These are phyloP conservation scores for Arachnomyces sp. DNA, from an alignment of 2,329 filamentous ascomycete species.

Conservation along the genomic window DNA sequence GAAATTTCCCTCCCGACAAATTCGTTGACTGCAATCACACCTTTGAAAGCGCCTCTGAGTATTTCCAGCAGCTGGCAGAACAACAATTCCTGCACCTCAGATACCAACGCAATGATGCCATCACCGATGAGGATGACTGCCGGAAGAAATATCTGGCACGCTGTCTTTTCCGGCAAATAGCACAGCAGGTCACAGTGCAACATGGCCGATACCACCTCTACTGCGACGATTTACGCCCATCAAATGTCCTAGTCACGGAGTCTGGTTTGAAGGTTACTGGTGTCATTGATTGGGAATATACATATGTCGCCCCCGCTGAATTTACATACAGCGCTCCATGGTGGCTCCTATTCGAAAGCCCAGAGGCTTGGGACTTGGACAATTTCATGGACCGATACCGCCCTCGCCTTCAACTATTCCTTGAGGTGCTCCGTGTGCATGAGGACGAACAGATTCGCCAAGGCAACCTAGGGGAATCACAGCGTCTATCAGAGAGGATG, in stretches of 20 bases:
- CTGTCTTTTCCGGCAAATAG: constrained; percentile 32
- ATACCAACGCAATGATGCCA: constrained; percentile 35
- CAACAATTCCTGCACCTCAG: constrained; percentile 20
- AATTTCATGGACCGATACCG: constrained; percentile 7
- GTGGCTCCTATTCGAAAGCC: constrained; percentile 11
- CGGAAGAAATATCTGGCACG: constrained; percentile 37
- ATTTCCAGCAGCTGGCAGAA: constrained; percentile 5
- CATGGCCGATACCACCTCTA: constrained; percentile 22
- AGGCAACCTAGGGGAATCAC: constrained; percentile 6
- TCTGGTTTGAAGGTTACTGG: constrained; percentile 2
- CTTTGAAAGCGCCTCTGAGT: constrained; percentile 3
- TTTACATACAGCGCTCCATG: constrained; percentile 7
- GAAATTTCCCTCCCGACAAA: constrained; percentile 7
- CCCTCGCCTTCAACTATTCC: constrained; percentile 3
- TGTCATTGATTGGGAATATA: constrained; percentile 23
- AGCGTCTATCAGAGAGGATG: constrained; percentile 12
- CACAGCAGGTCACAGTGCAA: constrained; percentile 8
- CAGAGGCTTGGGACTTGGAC: constrained; percentile 10
- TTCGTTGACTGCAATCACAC: constrained; percentile 3
- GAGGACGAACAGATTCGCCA: not conserved
- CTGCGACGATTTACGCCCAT: constrained; percentile 27
- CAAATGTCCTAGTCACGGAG: constrained; percentile 24
- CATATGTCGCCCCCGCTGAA: constrained; percentile 8
- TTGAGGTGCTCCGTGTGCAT: constrained; percentile 6
- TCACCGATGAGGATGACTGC: constrained; percentile 31